A percentile compares a stretch with the other conserved stretches of the same genome.
These are phyloP conservation scores for Iris macrosiphon DNA, from an alignment of 106 monocot species.

Conservation along the genomic window DNA sequence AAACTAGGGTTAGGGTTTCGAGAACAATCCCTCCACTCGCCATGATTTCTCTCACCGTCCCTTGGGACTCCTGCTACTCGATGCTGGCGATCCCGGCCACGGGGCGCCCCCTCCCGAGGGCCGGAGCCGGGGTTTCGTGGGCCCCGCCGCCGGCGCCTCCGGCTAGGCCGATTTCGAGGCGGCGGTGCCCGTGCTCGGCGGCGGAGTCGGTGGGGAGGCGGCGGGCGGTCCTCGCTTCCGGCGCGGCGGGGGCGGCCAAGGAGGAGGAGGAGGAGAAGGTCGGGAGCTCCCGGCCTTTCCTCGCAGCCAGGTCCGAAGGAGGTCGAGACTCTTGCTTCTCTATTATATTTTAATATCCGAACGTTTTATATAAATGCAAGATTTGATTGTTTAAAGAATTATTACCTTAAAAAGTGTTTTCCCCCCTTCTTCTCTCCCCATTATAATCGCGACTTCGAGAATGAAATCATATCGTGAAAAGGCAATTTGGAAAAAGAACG, in stretches of 20 bases:
- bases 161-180: background rate
- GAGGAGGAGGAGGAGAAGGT: conserved; percentile 36
- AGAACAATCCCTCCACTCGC: background rate
- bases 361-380: background rate
- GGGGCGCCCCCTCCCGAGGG: background rate
- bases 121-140: conserved; percentile 6
- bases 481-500: too few relatives aligned
- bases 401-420: background rate
- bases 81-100: conserved; percentile 6
- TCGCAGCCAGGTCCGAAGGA: conserved; percentile 45
- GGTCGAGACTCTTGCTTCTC: conserved; percentile 18
- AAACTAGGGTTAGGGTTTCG: conserved; percentile 9
- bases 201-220: conserved; percentile 5
- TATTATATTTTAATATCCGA: background rate
- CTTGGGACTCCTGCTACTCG: conserved; percentile 6
- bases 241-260: conserved; percentile 34
- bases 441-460: too few relatives aligned
- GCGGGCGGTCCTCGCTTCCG: conserved; percentile 2
- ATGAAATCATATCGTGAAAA: too few relatives aligned
- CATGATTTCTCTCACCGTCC: conserved; percentile 4
- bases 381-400: background rate
- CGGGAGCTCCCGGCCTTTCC: conserved; percentile 11
- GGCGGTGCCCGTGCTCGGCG: conserved; percentile 13
- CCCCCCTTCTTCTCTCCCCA: too few relatives aligned
- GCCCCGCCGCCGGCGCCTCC: background rate